Evolutionary conservation across 2,329 filamentous ascomycete genomes (phyloP).

Genomic region (Xylaria sp.): DNA sequence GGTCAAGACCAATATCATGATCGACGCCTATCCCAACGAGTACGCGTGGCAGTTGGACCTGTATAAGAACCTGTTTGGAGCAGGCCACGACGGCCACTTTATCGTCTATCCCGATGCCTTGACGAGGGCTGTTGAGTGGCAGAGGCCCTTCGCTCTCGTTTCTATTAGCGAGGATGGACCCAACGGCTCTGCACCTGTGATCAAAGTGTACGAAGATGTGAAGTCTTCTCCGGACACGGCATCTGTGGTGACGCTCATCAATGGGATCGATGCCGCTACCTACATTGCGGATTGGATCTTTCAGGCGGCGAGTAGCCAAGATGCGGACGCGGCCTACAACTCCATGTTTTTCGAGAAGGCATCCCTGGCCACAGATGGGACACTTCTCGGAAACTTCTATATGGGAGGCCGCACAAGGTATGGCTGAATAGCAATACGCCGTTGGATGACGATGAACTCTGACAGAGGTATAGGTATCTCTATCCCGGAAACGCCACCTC

Average conservation of each 20-base stretch:
- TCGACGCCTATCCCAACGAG: conserved; percentile 43
- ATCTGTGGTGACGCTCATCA: conserved; percentile 36
- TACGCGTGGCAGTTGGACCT: conserved; percentile 46
- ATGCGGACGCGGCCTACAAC: conserved; percentile 46
- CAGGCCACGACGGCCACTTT: conserved; percentile 47
- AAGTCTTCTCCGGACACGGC: conserved; percentile 35
- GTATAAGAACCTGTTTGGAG: conserved; percentile 42
- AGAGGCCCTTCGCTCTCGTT: conserved; percentile 34
- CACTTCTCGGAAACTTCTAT: conserved; percentile 42
- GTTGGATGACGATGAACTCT: not conserved
- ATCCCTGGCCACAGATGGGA: conserved; percentile 34
- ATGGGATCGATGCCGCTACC: conserved; percentile 35
- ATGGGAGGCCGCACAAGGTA: conserved; percentile 39
- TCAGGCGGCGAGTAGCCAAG: conserved; percentile 41
- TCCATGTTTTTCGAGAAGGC: conserved; percentile 44
- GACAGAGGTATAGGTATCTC: conserved; percentile 34
- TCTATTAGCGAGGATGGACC: conserved; percentile 37
- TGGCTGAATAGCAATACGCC: not conserved
- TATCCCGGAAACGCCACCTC: conserved; percentile 45
- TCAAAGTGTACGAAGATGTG: conserved; percentile 40
- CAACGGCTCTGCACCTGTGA: conserved; percentile 32
- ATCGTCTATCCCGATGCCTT: conserved; percentile 46
- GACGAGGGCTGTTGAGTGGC: conserved; percentile 42
- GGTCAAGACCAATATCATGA: conserved; percentile 37
- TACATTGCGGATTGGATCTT: conserved; percentile 35